These are phyloP conservation scores for Atkinsonella hypoxylon DNA, from an alignment of 2,329 filamentous ascomycete genomes.

Conservation along the genomic window DNA sequence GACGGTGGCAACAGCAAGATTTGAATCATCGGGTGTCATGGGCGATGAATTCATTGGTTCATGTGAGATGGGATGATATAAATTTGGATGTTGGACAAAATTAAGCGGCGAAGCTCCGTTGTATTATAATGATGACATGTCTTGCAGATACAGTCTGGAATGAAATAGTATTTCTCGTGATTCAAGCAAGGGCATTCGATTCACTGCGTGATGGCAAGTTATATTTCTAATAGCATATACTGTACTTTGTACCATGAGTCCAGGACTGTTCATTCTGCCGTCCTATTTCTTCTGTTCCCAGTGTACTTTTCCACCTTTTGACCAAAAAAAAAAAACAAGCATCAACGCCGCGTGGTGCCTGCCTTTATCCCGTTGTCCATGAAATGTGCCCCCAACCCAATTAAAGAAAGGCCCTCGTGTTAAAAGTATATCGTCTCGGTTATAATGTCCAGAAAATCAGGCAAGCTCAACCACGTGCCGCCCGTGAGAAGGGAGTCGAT, in stretches of 20 bases:
- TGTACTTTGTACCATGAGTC: not conserved
- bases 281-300: not conserved
- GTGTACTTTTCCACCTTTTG: not conserved
- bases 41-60: no score
- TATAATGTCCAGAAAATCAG: conserved; percentile 33
- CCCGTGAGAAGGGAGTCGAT: conserved; percentile 22
- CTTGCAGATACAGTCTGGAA: not conserved
- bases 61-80: not conserved
- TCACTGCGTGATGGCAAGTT: not conserved
- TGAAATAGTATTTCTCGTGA: not conserved
- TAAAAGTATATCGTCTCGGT: conserved; percentile 21
- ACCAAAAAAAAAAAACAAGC: not conserved
- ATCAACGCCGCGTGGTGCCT: not conserved
- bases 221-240: not conserved
- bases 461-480: conserved; percentile 25
- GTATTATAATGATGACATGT: conserved; percentile 7
- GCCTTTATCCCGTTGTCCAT: not conserved
- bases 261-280: not conserved
- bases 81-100: not conserved
- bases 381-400: not conserved
- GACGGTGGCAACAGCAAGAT: conserved; percentile 19
- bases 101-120: not conserved
- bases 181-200: not conserved
- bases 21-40: no score
- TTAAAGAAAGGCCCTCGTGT: not conserved